Conservation (phyloP, 129 eudicot species). For the Chrysanthemum makinoi region DNA sequence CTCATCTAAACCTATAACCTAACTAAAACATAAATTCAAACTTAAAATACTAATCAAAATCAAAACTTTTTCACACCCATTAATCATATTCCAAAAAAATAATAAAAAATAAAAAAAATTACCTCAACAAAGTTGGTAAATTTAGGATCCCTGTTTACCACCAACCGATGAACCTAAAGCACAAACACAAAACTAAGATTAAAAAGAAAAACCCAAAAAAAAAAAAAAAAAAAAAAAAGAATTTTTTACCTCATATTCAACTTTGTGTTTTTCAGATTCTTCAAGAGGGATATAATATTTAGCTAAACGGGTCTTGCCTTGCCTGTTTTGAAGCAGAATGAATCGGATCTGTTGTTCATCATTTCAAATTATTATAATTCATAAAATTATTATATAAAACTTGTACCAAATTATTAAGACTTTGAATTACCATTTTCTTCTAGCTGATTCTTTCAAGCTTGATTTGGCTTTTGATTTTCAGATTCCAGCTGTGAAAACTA, state of each 20-base stretch:
- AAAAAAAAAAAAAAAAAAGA: too few relatives aligned
- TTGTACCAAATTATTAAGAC: too few relatives aligned
- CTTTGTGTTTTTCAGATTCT: slow-evolving; percentile 93
- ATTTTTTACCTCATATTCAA: slow-evolving; percentile 74
- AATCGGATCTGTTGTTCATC: slow-evolving; percentile 66
- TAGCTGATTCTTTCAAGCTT: too few relatives aligned
- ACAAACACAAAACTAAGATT: slow-evolving; percentile 6
- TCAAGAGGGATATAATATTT: slow-evolving; percentile 91
- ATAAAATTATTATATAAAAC: too few relatives aligned
- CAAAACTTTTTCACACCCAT: not conserved
- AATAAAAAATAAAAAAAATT: not conserved
- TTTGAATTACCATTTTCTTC: too few relatives aligned
- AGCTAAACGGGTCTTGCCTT: slow-evolving; percentile 88
- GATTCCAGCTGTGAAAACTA: too few relatives aligned
- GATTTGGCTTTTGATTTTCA: too few relatives aligned
- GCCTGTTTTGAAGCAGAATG: slow-evolving; percentile 86
- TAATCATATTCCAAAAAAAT: not conserved
- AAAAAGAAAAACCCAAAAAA: not conserved
- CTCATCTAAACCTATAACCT: too few relatives aligned
- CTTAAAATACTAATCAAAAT: not conserved
- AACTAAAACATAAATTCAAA: not conserved
- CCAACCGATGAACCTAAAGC: slow-evolving; percentile 83
- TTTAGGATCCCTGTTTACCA: slow-evolving; percentile 91
- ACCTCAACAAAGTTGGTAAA: slow-evolving; percentile 96
- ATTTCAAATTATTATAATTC: not conserved